These are phyloP conservation scores for Vanilla planifolia DNA, from an alignment of 106 monocot species.

Conservation along the genomic window DNA sequence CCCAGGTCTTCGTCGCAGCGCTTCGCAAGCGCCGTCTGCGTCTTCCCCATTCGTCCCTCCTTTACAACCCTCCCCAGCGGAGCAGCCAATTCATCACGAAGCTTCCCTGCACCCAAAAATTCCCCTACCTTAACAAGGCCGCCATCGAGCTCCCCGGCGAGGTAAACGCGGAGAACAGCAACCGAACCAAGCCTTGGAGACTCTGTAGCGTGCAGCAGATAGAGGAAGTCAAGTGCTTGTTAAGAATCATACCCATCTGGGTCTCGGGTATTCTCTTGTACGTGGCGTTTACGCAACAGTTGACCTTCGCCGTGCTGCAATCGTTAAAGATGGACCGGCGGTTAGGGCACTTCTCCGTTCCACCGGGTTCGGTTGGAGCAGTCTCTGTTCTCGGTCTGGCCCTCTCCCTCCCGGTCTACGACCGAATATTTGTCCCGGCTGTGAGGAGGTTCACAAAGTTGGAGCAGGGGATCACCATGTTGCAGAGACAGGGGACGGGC, in stretches of 20 bases:
- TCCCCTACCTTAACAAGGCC: neutral
- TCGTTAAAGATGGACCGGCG: neutral
- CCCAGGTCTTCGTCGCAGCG: constrained; percentile 8
- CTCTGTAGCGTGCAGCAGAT: neutral
- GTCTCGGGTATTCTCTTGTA: neutral
- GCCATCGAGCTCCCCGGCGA: neutral
- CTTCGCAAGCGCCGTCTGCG: neutral
- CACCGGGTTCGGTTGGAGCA: constrained; percentile 16
- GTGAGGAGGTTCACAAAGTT: constrained; percentile 9
- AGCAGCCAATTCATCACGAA: neutral
- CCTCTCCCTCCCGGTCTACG: constrained; percentile 38
- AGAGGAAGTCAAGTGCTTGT: constrained; percentile 3
- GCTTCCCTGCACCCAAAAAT: neutral
- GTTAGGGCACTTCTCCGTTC: too few species aligned
- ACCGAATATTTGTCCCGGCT: constrained; percentile 24
- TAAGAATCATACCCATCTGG: neutral
- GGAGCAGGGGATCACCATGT: constrained; percentile 28
- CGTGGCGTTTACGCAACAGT: neutral
- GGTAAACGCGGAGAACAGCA: too few species aligned
- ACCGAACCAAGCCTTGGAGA: neutral
- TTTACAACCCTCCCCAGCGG: neutral
- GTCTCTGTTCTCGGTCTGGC: constrained; percentile 35
- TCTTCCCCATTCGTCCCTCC: neutral
- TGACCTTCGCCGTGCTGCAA: neutral
- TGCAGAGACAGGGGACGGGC: constrained; percentile 24